A percentile compares a stretch with the other conserved stretches of the same genome.
Evolutionary conservation across 345 rosid genomes (phyloP).

Genomic region (Abelmoschus esculentus): DNA sequence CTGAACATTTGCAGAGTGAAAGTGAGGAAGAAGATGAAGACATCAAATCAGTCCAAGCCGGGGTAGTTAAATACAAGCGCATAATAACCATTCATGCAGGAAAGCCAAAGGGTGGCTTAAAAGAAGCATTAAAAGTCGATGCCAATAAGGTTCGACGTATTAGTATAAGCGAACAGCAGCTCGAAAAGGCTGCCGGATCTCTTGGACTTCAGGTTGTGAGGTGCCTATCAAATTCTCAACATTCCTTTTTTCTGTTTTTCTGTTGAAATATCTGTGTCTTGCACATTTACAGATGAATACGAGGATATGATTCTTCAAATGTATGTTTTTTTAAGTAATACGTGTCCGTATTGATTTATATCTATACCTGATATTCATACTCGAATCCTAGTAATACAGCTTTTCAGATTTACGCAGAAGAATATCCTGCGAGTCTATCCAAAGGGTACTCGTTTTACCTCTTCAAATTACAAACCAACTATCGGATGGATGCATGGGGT

Average conservation of each 20-base stretch:
- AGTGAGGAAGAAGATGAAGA: conserved; percentile 25
- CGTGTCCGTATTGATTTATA: background rate
- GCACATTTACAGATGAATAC: background rate
- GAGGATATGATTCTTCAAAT: background rate
- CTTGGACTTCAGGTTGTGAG: conserved; percentile 35
- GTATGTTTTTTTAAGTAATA: background rate
- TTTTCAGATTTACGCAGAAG: conserved; percentile 67
- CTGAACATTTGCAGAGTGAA: conserved; percentile 1
- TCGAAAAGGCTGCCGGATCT: conserved; percentile 30
- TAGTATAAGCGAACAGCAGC: conserved; percentile 41
- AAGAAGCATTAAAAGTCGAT: background rate
- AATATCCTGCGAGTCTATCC: conserved; percentile 83
- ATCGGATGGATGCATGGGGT: conserved; percentile 98
- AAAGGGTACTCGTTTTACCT: conserved; percentile 70
- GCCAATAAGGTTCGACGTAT: conserved; percentile 34
- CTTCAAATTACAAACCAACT: conserved; percentile 85
- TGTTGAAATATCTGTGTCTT: background rate
- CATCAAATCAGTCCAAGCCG: conserved; percentile 1
- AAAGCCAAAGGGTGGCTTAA: conserved; percentile 25
- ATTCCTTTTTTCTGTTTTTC: background rate
- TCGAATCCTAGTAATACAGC: no score
- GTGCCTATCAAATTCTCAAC: conserved; percentile 13
- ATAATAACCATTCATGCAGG: conserved; percentile 34
- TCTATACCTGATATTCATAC: no score
- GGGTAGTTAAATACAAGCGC: conserved; percentile 18